Evolutionary conservation across 1,284 basidiomycete genomes (phyloP).

Genomic region (Tremellales sp.): DNA sequence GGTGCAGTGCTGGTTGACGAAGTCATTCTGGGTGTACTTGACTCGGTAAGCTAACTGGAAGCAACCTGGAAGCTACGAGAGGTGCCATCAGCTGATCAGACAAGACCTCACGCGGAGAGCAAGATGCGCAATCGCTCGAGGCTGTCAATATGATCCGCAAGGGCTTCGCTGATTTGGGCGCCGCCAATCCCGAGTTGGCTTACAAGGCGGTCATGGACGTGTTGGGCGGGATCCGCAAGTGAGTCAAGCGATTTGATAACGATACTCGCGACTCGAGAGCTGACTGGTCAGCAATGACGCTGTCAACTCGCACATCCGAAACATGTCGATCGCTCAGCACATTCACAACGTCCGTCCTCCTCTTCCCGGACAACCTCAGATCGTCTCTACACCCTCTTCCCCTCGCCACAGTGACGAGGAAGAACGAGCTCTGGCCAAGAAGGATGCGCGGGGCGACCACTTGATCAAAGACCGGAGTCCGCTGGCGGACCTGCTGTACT

Average conservation of each 20-base stretch:
- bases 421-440: constrained; percentile 3
- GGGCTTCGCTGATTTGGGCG: constrained; percentile 78
- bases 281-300: constrained; percentile 25
- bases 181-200: constrained; percentile 73
- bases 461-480: constrained; percentile 54
- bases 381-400: constrained; percentile 1
- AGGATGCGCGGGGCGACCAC: too few species aligned
- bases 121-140: constrained; percentile 82
- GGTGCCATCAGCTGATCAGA: constrained; percentile 4
- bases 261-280: neutral
- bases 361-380: neutral
- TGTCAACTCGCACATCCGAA: constrained; percentile 35
- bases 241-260: constrained; percentile 48
- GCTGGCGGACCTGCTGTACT: constrained; percentile 88
- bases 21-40: constrained; percentile 70
- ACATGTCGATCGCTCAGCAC: constrained; percentile 33
- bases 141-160: constrained; percentile 81
- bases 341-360: too few species aligned
- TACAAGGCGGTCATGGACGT: constrained; percentile 84
- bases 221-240: constrained; percentile 86
- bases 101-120: constrained; percentile 71
- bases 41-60: constrained; percentile 55
- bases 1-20: constrained; percentile 72
- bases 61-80: neutral
- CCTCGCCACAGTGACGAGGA: constrained; percentile 2